Percentiles rank a stretch among this genome's conserved stretches.
Evolutionary conservation across 1,139 yeast species (phyloP).

Genomic region (Sugiyamaella novakii): DNA sequence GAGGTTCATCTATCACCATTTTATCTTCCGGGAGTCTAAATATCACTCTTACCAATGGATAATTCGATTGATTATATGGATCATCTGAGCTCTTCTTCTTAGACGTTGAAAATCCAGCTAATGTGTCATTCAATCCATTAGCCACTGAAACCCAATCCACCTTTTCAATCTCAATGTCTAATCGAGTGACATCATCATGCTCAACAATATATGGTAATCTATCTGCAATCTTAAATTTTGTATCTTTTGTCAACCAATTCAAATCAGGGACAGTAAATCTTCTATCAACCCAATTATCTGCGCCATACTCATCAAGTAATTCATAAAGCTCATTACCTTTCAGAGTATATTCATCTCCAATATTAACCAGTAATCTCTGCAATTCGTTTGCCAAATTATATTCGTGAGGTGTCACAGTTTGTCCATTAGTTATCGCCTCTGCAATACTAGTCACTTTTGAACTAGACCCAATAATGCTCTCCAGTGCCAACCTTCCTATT

Average conservation of each 20-base stretch:
- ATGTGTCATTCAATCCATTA: conserved; percentile 31
- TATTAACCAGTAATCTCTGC: conserved; percentile 29
- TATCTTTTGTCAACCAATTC: conserved; percentile 28
- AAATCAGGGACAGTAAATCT: conserved; percentile 19
- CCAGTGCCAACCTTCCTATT: conserved; percentile 64
- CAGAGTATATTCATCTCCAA: conserved; percentile 35
- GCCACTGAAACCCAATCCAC: conserved; percentile 37
- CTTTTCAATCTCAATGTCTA: conserved; percentile 30
- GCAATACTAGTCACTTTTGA: conserved; percentile 34
- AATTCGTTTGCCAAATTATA: conserved; percentile 31
- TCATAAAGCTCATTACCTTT: conserved; percentile 19
- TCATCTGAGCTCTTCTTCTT: conserved; percentile 33
- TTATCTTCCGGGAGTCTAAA: conserved; percentile 4
- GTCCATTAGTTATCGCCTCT: conserved; percentile 30
- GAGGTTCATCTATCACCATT: conserved; percentile 1
- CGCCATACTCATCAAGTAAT: conserved; percentile 24
- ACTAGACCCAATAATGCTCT: conserved; percentile 51
- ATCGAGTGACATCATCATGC: conserved; percentile 18
- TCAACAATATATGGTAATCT: conserved; percentile 17
- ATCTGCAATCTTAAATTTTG: conserved; percentile 23
- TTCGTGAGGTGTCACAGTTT: conserved; percentile 33
- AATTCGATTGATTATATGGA: conserved; percentile 28
- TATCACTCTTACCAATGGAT: conserved; percentile 1
- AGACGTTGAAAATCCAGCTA: conserved; percentile 25
- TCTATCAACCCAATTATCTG: not conserved